Evolutionary conservation across 2,329 filamentous ascomycete genomes (phyloP), one percentile per base, ranked within the genome.

Genomic region (Alternaria triticina): DNA sequence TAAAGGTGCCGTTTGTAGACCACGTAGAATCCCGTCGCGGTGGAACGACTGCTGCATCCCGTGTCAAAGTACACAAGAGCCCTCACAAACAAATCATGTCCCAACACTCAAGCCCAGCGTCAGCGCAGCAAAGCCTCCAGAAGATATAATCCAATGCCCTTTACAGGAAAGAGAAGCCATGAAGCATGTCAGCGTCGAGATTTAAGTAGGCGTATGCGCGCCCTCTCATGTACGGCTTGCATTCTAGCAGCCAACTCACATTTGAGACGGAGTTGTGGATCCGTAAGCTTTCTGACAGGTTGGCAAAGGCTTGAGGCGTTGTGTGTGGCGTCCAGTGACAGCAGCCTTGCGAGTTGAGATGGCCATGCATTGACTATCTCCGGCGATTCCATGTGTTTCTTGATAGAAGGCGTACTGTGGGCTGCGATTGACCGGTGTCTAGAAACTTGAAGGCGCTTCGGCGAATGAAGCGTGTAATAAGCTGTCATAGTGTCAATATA

Each of bases 121-220:
- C 9, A 40, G 36, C 9, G 36, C 1, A 11, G 1, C n/a, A 3
- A 40, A 40, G 36, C 36, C 36, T 40, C 36, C n/a, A 40, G 1
- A 9, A 11, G 0, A 3, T 6, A 0, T 40, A 3, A 40, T 0
- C n/a, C 36, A 40, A 40, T 40, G 1, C 15, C 15, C 9, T 40
- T 40, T 40, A 1, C 36, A 40, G 36, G 36, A 40, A 17, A 17
- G 5, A 40, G 9, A 17, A 8, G 3, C 8, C n/a, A 40, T 40
- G 9, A 40, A 17, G 10, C 17, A 12, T 30, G n/a, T 33, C 27
- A 22, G 47, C 47, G 15, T 51, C 47, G 12, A 11, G 17, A 51
- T 7, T 3, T 27, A 22, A 33, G 36, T 28, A 33, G 2, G 27
- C 20, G 47, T 11, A 22, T 30, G 47, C 47, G 6, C 47, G 27